Percentiles rank a stretch among this genome's conserved stretches.
These are phyloP conservation scores for Leonotis leonurus DNA, from an alignment of 257 asterid species.

Conservation along the genomic window DNA sequence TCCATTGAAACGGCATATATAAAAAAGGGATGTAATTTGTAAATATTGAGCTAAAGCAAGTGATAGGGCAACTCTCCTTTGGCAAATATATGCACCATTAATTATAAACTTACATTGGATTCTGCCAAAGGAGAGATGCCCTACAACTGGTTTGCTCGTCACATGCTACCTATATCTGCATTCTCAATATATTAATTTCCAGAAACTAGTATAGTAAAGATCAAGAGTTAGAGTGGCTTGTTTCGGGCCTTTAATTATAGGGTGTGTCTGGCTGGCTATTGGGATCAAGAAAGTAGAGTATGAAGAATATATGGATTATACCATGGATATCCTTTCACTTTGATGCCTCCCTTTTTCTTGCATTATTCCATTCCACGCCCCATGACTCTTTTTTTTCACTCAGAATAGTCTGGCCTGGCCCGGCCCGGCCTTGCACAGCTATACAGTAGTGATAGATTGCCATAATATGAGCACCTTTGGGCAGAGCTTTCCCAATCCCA, in stretches of 20 bases:
- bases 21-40: neutral
- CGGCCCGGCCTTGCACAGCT: too few relatives aligned
- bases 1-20: neutral
- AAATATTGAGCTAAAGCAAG: conserved; percentile 23
- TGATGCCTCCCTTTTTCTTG: conserved; percentile 7
- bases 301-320: conserved; percentile 22
- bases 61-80: conserved; percentile 47
- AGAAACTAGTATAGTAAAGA: neutral
- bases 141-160: conserved; percentile 22
- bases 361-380: neutral
- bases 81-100: conserved; percentile 17
- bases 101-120: neutral
- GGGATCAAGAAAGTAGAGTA: neutral
- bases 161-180: neutral
- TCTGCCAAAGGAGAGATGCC: conserved; percentile 38
- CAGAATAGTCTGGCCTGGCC: neutral
- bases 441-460: too few relatives aligned
- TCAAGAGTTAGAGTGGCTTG: neutral
- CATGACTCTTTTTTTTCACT: neutral
- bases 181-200: too few relatives aligned
- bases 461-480: too few relatives aligned
- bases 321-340: conserved; percentile 25
- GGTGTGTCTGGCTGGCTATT: too few relatives aligned
- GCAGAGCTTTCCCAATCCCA: too few relatives aligned
- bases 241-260: neutral